Percentiles rank a stretch among this genome's conserved stretches.
These are phyloP conservation scores for Salix dunnii DNA, from an alignment of 345 rosid genomes.

Conservation along the genomic window DNA sequence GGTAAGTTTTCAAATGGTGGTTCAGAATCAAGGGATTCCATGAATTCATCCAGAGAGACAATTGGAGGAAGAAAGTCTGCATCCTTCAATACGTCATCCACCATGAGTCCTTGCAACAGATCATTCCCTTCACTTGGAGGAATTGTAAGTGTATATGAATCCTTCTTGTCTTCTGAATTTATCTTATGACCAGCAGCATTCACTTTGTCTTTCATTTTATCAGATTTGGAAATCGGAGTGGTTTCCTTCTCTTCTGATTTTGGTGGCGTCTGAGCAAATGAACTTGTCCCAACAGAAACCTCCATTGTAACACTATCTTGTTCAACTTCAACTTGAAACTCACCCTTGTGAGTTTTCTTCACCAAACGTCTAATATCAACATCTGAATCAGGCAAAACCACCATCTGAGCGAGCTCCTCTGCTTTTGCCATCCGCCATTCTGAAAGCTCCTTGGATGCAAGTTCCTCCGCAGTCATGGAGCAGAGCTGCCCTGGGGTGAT, in stretches of 20 bases:
- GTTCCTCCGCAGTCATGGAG: conserved; percentile 88
- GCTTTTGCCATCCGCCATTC: conserved; percentile 96
- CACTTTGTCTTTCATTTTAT: conserved; percentile 30
- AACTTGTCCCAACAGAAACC: conserved; percentile 50
- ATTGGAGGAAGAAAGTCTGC: conserved; percentile 83
- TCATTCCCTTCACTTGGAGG: conserved; percentile 54
- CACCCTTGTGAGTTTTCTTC: conserved; percentile 94
- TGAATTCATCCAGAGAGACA: conserved; percentile 83
- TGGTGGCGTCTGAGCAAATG: conserved; percentile 25
- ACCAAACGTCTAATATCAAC: conserved; percentile 74
- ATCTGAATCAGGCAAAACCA: conserved; percentile 71
- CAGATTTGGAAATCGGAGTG: conserved; percentile 15
- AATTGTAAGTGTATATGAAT: conserved; percentile 42
- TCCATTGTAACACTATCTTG: conserved; percentile 52
- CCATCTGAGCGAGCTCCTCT: conserved; percentile 91
- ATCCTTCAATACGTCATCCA: conserved; percentile 77
- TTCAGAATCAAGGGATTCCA: conserved; percentile 86
- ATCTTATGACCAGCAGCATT: conserved; percentile 33
- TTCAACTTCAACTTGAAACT: conserved; percentile 81
- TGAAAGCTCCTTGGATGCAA: conserved; percentile 93
- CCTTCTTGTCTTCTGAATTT: conserved; percentile 27
- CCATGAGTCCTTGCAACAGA: conserved; percentile 59
- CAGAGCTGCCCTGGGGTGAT: conserved; percentile 67
- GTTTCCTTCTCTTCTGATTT: conserved; percentile 30
- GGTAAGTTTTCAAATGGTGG: conserved; percentile 76